phyloP scores from a whole-genome alignment of 164 flowering plant species.

The Saururus chinensis region DNA sequence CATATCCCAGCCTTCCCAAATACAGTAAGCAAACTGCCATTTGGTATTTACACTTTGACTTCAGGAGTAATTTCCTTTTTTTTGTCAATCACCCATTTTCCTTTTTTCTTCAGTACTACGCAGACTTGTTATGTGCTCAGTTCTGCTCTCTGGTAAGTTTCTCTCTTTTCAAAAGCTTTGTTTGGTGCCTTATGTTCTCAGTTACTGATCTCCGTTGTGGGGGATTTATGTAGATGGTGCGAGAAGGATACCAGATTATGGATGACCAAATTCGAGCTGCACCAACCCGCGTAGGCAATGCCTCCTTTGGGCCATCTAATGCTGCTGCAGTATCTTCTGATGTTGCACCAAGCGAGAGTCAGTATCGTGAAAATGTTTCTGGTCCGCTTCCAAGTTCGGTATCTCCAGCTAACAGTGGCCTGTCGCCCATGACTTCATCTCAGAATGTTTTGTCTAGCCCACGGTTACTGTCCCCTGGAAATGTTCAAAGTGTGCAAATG shows the following conservation, averaged over 20 bases:
- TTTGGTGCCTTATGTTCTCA: neutral
- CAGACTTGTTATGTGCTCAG: conserved; percentile 78
- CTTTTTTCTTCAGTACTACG: conserved; percentile 48
- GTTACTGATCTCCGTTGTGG: neutral
- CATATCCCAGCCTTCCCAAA: conserved; percentile 67
- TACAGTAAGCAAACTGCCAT: conserved; percentile 40
- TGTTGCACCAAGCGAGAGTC: conserved; percentile 37
- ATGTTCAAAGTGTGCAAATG: conserved; percentile 48
- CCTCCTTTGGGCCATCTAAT: conserved; percentile 31
- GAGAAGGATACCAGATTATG: conserved; percentile 47
- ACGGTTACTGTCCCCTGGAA: conserved; percentile 64
- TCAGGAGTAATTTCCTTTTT: conserved; percentile 1
- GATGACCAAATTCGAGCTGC: conserved; percentile 51
- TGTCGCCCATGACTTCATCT: conserved; percentile 29
- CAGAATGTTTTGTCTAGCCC: conserved; percentile 30
- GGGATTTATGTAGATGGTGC: conserved; percentile 46
- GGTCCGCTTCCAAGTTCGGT: conserved; percentile 37
- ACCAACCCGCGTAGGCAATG: conserved; percentile 26
- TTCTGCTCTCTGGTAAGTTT: conserved; percentile 53
- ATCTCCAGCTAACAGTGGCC: conserved; percentile 24
- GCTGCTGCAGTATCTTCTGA: conserved; percentile 22
- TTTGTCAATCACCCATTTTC: conserved; percentile 7
- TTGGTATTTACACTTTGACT: neutral
- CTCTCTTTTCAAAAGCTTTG: neutral
- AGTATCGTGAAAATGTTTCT: conserved; percentile 38